These are phyloP conservation scores for Pythium grandisporangium DNA, from an alignment of 352 stramenopile genomes.

Conservation along the genomic window DNA sequence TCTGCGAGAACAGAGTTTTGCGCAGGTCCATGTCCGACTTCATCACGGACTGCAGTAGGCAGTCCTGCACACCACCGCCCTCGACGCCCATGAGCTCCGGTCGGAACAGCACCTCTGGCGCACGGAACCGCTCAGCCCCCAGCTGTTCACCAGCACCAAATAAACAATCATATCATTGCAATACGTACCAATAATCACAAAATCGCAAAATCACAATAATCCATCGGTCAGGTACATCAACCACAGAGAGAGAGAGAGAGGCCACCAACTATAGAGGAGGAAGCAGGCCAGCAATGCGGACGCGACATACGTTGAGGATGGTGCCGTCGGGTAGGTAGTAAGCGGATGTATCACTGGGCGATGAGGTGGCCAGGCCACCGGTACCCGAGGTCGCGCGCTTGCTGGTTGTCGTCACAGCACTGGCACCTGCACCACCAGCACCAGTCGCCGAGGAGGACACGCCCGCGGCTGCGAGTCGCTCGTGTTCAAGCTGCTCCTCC, in stretches of 20 bases:
- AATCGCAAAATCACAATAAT: too few species aligned
- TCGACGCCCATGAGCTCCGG: conserved; percentile 62
- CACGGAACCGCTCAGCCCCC: conserved; percentile 49
- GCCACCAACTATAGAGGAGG: too few species aligned
- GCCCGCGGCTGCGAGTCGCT: conserved; percentile 27
- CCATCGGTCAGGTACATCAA: too few species aligned
- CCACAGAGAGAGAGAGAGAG: too few species aligned
- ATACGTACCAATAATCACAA: neutral
- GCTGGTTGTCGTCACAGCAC: too few species aligned
- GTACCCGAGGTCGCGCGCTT: neutral
- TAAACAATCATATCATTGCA: neutral
- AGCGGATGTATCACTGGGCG: conserved; percentile 36
- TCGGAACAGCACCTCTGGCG: conserved; percentile 58
- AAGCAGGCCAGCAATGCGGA: too few species aligned
- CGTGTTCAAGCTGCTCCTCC: conserved; percentile 71
- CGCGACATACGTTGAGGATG: conserved; percentile 53
- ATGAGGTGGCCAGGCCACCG: conserved; percentile 19
- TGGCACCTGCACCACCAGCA: too few species aligned
- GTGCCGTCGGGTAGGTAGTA: conserved; percentile 82
- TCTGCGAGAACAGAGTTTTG: conserved; percentile 89
- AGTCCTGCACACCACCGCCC: conserved; percentile 66
- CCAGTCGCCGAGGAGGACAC: conserved; percentile 15
- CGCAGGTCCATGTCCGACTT: conserved; percentile 96
- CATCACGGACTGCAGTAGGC: conserved; percentile 91
- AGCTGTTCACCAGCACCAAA: conserved; percentile 15